These are phyloP conservation scores for Rhizophagus clarus DNA, from an alignment of 192 early-diverging fungal species.

Conservation along the genomic window DNA sequence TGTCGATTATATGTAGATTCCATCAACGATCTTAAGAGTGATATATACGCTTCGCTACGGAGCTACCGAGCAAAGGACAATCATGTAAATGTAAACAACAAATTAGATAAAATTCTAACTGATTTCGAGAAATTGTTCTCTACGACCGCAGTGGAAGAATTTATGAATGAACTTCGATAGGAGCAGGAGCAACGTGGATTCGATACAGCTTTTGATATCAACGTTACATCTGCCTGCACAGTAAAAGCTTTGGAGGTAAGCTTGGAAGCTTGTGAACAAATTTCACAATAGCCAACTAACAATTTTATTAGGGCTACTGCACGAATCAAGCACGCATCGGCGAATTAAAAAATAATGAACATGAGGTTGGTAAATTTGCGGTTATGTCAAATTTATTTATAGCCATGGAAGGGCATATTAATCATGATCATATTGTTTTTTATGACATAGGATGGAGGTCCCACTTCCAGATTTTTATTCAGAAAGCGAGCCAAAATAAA, in stretches of 20 bases:
- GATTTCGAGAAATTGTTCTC: slow-evolving; percentile 30
- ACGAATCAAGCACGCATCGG: not conserved
- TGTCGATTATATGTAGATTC: slow-evolving; percentile 26
- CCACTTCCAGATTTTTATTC: not conserved
- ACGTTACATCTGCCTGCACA: slow-evolving; percentile 21
- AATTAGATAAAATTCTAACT: slow-evolving; percentile 22
- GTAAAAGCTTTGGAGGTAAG: slow-evolving; percentile 27
- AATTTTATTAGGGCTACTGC: slow-evolving; percentile 14
- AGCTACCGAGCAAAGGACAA: slow-evolving; percentile 17
- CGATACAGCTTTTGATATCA: slow-evolving; percentile 20
- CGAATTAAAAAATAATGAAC: slow-evolving; percentile 1
- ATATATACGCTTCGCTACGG: slow-evolving; percentile 16
- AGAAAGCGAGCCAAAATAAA: not conserved
- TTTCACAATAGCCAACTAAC: slow-evolving; percentile 11
- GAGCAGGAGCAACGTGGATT: slow-evolving; percentile 19
- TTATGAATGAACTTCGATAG: slow-evolving; percentile 26
- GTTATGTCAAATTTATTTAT: not conserved
- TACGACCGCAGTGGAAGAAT: slow-evolving; percentile 7
- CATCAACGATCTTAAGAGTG: slow-evolving; percentile 16
- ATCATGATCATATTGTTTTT: not conserved
- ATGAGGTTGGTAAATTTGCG: not conserved
- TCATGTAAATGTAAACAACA: slow-evolving; percentile 17
- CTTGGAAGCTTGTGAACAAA: slow-evolving; percentile 17
- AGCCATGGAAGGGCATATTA: not conserved
- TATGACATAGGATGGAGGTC: not conserved